Base-by-base conservation (phyloP, 805 yeast genomes). In the Kodamaea sagamina region DNA sequence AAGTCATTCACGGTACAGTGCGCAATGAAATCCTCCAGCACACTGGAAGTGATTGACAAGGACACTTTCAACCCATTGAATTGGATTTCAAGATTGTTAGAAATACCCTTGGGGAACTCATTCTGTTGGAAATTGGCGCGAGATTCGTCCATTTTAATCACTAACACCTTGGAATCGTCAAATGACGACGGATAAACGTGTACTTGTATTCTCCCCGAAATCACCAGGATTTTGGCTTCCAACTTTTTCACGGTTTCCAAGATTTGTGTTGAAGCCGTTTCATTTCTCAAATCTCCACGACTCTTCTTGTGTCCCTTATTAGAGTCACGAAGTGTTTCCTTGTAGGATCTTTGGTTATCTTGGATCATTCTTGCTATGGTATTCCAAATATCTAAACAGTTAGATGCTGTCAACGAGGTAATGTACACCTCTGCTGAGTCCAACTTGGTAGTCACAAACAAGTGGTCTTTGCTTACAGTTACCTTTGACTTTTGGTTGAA, bases 381-480 rank as follows among this genome's bases (percentile, higher is more conserved):
- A 43, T 82, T 81, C 54, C 79, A 77, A 35, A 93, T 82, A 61
- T 90, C 97, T 49, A 84, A 72, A 22, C 88, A 68, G 54, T 86
- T 89, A 0, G 96, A 83, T 0, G 93, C 93, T 0, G 95, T 84
- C 55, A 93, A 72, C 0, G 96, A 89, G 0, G 98, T 90, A 47
- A 85, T 68, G 54, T 78, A 88, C 2, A 87, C 55, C 44, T 78
- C 79, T 11, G 83, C 70, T 0, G 78, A 67, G 1, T 71, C 79
- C 48, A 83, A 71, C 8, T 67, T 65, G 2, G 77, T 58, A 2
- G 67, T 61, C 0, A 80, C 84, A 45, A 70, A 75, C 4, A 90
- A 62, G 39, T 79, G 77, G 57, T 89, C 96, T 18, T 80, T 77
- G 36, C 69, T 62, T 16, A 71, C 57, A 19, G 69, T 70, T 13